Percentiles rank a stretch among this genome's conserved stretches.
Conservation (phyloP, 2,329 filamentous ascomycete species). For the Fusarium sp. region DNA sequence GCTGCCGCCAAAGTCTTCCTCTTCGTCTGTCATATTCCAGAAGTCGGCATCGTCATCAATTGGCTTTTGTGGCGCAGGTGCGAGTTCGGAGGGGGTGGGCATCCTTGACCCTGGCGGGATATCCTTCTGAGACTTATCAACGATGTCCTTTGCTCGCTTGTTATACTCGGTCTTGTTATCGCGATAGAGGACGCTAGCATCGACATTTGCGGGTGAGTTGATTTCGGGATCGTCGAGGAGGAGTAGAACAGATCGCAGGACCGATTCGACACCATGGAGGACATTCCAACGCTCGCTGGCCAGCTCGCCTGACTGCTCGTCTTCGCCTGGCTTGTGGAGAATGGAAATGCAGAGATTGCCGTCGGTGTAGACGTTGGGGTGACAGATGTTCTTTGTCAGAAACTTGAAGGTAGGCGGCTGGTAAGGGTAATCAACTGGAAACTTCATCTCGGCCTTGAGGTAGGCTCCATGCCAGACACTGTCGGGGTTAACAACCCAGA, state of each 20-base stretch:
- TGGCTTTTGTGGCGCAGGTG: constrained; percentile 69
- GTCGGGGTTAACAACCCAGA: constrained; percentile 93
- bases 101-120: constrained; percentile 84
- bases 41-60: constrained; percentile 81
- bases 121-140: constrained; percentile 79
- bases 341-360: constrained; percentile 97
- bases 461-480: constrained; percentile 94
- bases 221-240: constrained; percentile 95
- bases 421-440: constrained; percentile 90
- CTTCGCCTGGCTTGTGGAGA: constrained; percentile 90
- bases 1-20: constrained; percentile 82
- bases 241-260: constrained; percentile 90
- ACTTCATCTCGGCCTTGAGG: constrained; percentile 89
- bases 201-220: constrained; percentile 93
- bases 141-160: constrained; percentile 73
- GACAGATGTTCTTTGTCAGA: constrained; percentile 77
- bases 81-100: constrained; percentile 77
- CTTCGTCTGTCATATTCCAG: constrained; percentile 81
- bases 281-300: constrained; percentile 96
- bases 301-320: constrained; percentile 89
- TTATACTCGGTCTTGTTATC: constrained; percentile 79
- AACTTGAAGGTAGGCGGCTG: constrained; percentile 91
- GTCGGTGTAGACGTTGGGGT: constrained; percentile 94
- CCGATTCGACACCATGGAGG: constrained; percentile 92
- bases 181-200: constrained; percentile 87